These are phyloP conservation scores for Leccinum fallax DNA, from an alignment of 1,284 basidiomycete genomes.

Conservation along the genomic window DNA sequence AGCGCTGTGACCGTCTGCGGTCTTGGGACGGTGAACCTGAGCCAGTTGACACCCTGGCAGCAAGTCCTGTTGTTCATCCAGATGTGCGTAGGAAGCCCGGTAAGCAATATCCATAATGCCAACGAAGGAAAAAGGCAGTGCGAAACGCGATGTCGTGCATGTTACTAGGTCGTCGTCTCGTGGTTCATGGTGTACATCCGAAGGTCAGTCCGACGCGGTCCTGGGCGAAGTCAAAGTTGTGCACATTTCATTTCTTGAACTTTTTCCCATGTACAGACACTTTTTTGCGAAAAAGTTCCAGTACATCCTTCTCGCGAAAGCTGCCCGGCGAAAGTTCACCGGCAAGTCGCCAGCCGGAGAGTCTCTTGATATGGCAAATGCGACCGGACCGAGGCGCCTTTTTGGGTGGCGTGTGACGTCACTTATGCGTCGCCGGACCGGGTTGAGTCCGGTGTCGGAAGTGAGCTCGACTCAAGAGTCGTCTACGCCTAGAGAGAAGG, in stretches of 20 bases:
- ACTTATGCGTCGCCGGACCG: slow-evolving; percentile 33
- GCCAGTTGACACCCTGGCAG: slow-evolving; percentile 73
- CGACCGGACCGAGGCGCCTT: slow-evolving; percentile 22
- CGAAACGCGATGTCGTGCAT: neutral
- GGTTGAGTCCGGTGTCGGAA: slow-evolving; percentile 26
- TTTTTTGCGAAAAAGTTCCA: slow-evolving; percentile 75
- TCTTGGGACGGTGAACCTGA: slow-evolving; percentile 73
- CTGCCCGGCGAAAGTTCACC: slow-evolving; percentile 29
- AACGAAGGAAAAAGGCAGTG: neutral
- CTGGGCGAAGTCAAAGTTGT: too few relatives aligned
- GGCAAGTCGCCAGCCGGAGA: slow-evolving; percentile 13
- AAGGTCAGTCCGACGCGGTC: slow-evolving; percentile 43
- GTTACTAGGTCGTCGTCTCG: slow-evolving; percentile 59
- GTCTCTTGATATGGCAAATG: slow-evolving; percentile 14
- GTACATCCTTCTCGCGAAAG: slow-evolving; percentile 61
- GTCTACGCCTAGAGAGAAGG: slow-evolving; percentile 22
- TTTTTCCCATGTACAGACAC: slow-evolving; percentile 44
- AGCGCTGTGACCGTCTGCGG: slow-evolving; percentile 83
- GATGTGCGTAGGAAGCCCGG: slow-evolving; percentile 74
- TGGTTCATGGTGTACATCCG: slow-evolving; percentile 74
- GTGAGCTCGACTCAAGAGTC: slow-evolving; percentile 23
- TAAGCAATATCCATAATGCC: slow-evolving; percentile 39
- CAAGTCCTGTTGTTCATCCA: slow-evolving; percentile 74
- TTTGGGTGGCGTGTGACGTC: slow-evolving; percentile 39
- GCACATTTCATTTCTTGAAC: neutral